Percentiles rank a stretch among this genome's conserved stretches.
These are phyloP conservation scores for Backusella sp. DNA, from an alignment of 192 early-diverging fungal genomes.

Conservation along the genomic window DNA sequence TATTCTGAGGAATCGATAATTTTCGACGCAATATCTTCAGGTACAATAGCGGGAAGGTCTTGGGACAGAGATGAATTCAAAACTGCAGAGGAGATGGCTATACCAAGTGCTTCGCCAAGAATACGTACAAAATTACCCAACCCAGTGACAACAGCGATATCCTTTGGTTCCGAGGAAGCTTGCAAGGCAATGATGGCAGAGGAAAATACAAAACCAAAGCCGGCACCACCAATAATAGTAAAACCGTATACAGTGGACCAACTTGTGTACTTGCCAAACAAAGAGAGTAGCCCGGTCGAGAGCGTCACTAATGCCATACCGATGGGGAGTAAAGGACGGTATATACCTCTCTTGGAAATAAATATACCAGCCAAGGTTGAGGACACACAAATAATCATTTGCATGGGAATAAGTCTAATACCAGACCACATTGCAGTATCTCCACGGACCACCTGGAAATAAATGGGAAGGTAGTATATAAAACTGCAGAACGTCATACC, in stretches of 20 bases:
- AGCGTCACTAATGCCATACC: constrained; percentile 61
- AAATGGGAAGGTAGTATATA: constrained; percentile 36
- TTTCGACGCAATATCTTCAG: not conserved
- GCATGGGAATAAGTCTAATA: constrained; percentile 37
- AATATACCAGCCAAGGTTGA: constrained; percentile 28
- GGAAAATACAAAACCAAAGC: constrained; percentile 28
- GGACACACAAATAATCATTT: constrained; percentile 20
- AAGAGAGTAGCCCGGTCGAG: constrained; percentile 62
- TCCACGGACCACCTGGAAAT: constrained; percentile 63
- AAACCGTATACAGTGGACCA: constrained; percentile 21
- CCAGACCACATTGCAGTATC: constrained; percentile 45
- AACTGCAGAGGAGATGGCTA: constrained; percentile 29
- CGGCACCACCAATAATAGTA: constrained; percentile 19
- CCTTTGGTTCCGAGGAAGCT: constrained; percentile 28
- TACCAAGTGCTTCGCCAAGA: constrained; percentile 36
- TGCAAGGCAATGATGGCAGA: constrained; percentile 35
- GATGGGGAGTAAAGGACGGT: constrained; percentile 31
- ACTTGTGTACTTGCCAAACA: constrained; percentile 41
- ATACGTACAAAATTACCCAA: constrained; percentile 36
- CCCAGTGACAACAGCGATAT: constrained; percentile 36
- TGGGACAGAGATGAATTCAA: constrained; percentile 31
- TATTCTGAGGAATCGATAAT: constrained; percentile 20
- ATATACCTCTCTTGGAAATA: constrained; percentile 24
- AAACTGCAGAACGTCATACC: constrained; percentile 37
- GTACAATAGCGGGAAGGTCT: constrained; percentile 13